Percentiles rank a stretch among this genome's conserved stretches.
Conservation (phyloP, 2,329 filamentous ascomycete species). For the Epichloe uncinata region DNA sequence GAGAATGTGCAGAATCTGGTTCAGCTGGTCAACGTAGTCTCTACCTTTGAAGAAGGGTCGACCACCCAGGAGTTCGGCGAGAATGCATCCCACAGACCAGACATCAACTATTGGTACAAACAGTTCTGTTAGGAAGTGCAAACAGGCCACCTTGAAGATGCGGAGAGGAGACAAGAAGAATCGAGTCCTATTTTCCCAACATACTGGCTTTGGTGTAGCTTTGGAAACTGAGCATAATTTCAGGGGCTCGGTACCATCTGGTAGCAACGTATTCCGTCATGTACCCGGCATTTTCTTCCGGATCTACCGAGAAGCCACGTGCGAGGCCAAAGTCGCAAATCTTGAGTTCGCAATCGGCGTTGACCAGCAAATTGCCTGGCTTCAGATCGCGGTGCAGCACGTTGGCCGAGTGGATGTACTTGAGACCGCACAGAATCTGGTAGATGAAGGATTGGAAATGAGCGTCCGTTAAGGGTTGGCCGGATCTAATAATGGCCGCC, state of each 20-base stretch:
- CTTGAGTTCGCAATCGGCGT: constrained; percentile 98
- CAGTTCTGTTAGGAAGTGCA: neutral
- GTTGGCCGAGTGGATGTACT: constrained; percentile 98
- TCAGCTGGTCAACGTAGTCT: constrained; percentile 98
- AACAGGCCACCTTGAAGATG: too few relatives aligned
- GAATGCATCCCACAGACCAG: constrained; percentile 96
- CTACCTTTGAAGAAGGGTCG: constrained; percentile 98
- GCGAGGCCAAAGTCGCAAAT: constrained; percentile 97
- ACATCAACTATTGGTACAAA: constrained; percentile 61
- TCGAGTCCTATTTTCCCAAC: constrained; percentile 26
- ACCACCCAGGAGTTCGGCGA: constrained; percentile 88
- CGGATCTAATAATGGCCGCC: constrained; percentile 93
- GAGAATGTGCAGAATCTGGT: constrained; percentile 96
- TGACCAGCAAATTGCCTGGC: constrained; percentile 92
- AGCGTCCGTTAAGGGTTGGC: constrained; percentile 91
- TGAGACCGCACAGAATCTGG: constrained; percentile 95
- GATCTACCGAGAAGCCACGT: constrained; percentile 91
- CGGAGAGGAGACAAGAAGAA: neutral
- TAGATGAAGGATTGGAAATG: constrained; percentile 99
- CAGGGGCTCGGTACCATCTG: constrained; percentile 85
- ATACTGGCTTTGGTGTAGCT: constrained; percentile 99
- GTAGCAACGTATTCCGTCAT: constrained; percentile 99
- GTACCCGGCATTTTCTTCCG: constrained; percentile 96
- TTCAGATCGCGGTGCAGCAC: constrained; percentile 95
- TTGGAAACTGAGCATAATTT: constrained; percentile 99